These are phyloP conservation scores for Echinosophora koreensis DNA, from an alignment of 306 rosid genomes.

Conservation along the genomic window DNA sequence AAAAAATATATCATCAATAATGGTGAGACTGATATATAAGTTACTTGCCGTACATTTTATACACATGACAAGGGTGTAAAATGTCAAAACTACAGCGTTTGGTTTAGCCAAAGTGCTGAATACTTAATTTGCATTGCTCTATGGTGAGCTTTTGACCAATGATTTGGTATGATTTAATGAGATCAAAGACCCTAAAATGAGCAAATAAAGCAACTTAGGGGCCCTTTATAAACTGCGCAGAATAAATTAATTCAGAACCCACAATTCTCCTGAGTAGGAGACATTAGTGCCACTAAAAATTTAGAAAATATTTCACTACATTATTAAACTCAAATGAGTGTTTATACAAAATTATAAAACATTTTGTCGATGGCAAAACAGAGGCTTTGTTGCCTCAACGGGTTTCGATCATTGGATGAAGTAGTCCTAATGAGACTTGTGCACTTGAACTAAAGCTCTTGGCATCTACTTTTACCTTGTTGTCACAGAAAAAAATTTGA, in stretches of 20 bases:
- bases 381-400: too few relatives aligned
- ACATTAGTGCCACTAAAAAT: constrained; percentile 41
- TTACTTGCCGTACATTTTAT: constrained; percentile 4
- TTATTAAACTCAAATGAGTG: background rate
- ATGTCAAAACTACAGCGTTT: background rate
- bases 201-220: background rate
- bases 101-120: background rate
- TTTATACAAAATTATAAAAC: too few relatives aligned
- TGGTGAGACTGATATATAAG: background rate
- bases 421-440: too few relatives aligned
- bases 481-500: too few relatives aligned
- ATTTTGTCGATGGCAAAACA: too few relatives aligned
- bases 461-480: too few relatives aligned
- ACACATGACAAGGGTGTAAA: background rate
- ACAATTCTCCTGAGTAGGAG: constrained; percentile 31
- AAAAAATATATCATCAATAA: background rate
- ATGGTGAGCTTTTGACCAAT: constrained; percentile 25
- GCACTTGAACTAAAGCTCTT: too few relatives aligned
- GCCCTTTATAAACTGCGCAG: constrained; percentile 12
- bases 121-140: background rate
- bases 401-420: too few relatives aligned
- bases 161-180: background rate
- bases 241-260: constrained; percentile 38
- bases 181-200: constrained; percentile 13
- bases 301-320: background rate